These are phyloP conservation scores for Fusarium lyarnte DNA, from an alignment of 2,329 filamentous ascomycete genomes.

Conservation along the genomic window DNA sequence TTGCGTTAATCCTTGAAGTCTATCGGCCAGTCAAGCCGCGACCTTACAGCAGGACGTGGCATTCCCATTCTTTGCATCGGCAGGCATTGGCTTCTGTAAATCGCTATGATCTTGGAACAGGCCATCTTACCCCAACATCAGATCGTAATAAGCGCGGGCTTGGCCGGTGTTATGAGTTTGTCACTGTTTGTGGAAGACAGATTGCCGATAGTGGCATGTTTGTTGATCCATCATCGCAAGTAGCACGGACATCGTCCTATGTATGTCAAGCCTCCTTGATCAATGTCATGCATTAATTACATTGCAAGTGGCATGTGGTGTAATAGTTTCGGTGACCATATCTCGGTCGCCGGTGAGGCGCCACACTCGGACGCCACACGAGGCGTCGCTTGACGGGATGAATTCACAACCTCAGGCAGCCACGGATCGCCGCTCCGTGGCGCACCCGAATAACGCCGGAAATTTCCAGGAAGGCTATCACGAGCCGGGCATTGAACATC, in stretches of 20 bases:
- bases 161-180: background rate
- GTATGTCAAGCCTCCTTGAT: background rate
- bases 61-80: background rate
- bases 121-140: constrained; percentile 17
- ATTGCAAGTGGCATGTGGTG: background rate
- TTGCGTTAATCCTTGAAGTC: constrained; percentile 15
- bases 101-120: background rate
- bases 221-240: background rate
- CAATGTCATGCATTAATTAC: background rate
- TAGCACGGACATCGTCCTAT: constrained; percentile 5
- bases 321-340: background rate
- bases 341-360: constrained; percentile 7
- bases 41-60: constrained; percentile 1
- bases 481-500: constrained; percentile 43
- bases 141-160: constrained; percentile 12
- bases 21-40: background rate
- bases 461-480: constrained; percentile 48
- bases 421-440: constrained; percentile 42
- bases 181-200: background rate
- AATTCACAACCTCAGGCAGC: constrained; percentile 46
- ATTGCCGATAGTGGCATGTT: constrained; percentile 21
- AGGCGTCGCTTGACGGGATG: constrained; percentile 9
- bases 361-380: constrained; percentile 31
- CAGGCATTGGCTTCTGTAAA: background rate
- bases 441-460: constrained; percentile 49